These are phyloP conservation scores for Colletotrichum sp. DNA, from an alignment of 2,329 filamentous ascomycete species.

Conservation along the genomic window DNA sequence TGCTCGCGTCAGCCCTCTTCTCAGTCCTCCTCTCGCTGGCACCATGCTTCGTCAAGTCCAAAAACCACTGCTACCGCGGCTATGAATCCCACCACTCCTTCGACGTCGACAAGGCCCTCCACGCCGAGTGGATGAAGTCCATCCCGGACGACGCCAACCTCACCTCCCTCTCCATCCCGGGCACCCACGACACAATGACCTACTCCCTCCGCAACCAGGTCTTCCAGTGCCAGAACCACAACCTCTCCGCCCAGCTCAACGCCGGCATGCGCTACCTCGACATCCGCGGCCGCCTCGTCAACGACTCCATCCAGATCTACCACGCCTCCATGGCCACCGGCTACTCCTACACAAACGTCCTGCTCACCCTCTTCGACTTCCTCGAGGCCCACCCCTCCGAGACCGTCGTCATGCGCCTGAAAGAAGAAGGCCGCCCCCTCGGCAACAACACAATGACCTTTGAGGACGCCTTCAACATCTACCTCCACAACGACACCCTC, in stretches of 20 bases:
- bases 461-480: conserved; percentile 48
- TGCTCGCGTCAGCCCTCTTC: conserved; percentile 26
- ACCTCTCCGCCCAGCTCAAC: conserved; percentile 47
- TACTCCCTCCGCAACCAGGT: conserved; percentile 39
- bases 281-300: conserved; percentile 48
- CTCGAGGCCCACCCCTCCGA: conserved; percentile 49
- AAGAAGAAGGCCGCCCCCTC: conserved; percentile 49
- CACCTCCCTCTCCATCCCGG: conserved; percentile 52
- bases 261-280: conserved; percentile 56
- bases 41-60: conserved; percentile 26
- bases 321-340: conserved; percentile 51
- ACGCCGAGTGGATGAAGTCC: conserved; percentile 47
- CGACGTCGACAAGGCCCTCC: conserved; percentile 37
- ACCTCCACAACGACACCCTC: conserved; percentile 37
- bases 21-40: conserved; percentile 27
- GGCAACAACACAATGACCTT: conserved; percentile 44
- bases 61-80: conserved; percentile 33
- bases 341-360: conserved; percentile 47
- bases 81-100: conserved; percentile 46
- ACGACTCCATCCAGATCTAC: conserved; percentile 51
- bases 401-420: conserved; percentile 55
- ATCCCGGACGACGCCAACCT: conserved; percentile 46
- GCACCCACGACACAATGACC: conserved; percentile 60
- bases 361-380: conserved; percentile 49
- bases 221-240: conserved; percentile 54